These are phyloP conservation scores for Hanseniaspora occidentalis DNA, from an alignment of 805 yeast species.

Conservation along the genomic window DNA sequence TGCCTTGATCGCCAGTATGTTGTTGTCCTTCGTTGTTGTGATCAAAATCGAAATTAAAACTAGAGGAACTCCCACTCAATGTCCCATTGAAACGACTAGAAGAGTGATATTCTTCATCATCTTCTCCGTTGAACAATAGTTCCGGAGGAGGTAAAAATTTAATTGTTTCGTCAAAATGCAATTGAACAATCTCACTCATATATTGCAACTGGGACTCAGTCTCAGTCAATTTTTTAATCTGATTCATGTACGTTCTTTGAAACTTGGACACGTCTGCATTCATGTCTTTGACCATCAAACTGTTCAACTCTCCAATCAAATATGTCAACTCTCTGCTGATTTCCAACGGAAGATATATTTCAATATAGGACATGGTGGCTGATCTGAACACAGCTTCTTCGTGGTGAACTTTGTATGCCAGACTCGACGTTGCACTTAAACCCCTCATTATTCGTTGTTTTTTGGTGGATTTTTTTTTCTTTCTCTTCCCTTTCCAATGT, in stretches of 20 bases:
- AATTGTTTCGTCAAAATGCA: constrained; percentile 29
- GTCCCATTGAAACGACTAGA: too few relatives aligned
- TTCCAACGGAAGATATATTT: constrained; percentile 76
- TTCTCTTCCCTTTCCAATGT: too few relatives aligned
- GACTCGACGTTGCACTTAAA: neutral
- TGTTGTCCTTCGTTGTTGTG: constrained; percentile 29
- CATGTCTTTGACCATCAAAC: constrained; percentile 79
- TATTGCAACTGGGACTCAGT: constrained; percentile 61
- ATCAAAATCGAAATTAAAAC: too few relatives aligned
- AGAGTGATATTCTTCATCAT: too few relatives aligned
- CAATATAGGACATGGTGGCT: constrained; percentile 94
- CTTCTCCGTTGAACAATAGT: constrained; percentile 5
- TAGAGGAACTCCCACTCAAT: too few relatives aligned
- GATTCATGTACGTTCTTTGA: constrained; percentile 84
- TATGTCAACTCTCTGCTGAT: constrained; percentile 74
- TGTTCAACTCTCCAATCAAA: constrained; percentile 74
- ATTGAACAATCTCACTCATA: constrained; percentile 35
- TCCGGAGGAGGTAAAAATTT: constrained; percentile 23
- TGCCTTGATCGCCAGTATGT: constrained; percentile 5
- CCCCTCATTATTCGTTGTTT: neutral
- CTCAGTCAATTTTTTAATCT: constrained; percentile 70
- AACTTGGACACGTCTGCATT: constrained; percentile 72
- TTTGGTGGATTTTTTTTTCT: neutral
- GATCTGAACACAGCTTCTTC: constrained; percentile 35
- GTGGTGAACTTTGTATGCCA: neutral